Conservation (phyloP, 73 alveolate genomes). For the Blepharisma stoltei region DNA sequence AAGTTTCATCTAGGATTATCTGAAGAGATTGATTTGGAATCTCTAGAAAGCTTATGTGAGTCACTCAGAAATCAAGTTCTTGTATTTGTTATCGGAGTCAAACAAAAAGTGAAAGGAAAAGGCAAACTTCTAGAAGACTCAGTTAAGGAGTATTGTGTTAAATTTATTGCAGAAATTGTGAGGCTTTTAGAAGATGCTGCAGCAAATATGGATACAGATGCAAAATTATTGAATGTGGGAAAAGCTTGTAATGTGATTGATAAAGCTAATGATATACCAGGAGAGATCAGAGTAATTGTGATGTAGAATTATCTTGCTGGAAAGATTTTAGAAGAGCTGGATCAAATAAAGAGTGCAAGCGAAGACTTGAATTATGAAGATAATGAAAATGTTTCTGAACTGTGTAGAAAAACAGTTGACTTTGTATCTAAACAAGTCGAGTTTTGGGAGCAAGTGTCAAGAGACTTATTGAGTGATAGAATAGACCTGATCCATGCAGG, state of each 20-base stretch:
- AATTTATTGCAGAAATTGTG: not conserved
- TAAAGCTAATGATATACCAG: no score
- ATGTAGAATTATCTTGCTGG: no score
- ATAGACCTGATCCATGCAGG: not conserved
- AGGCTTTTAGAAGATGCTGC: slow-evolving; percentile 17
- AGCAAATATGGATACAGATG: not conserved
- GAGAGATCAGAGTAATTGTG: no score
- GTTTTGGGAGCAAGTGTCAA: not conserved
- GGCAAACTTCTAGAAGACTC: not conserved
- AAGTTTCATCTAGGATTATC: slow-evolving; percentile 9
- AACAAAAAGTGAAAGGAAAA: not conserved
- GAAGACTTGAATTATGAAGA: not conserved
- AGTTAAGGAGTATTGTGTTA: not conserved
- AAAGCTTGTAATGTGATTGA: not conserved
- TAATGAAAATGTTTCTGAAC: not conserved
- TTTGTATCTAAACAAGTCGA: not conserved
- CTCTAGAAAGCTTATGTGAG: slow-evolving; percentile 7
- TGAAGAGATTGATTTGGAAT: not conserved
- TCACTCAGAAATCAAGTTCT: not conserved
- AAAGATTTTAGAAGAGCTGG: not conserved
- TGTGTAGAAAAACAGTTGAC: not conserved
- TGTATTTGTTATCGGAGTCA: not conserved
- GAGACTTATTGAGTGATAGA: not conserved
- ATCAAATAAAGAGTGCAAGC: slow-evolving; percentile 2
- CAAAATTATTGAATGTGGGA: not conserved